Base-by-base conservation (phyloP, 805 yeast species). In the Wickerhamiella siamensis region DNA sequence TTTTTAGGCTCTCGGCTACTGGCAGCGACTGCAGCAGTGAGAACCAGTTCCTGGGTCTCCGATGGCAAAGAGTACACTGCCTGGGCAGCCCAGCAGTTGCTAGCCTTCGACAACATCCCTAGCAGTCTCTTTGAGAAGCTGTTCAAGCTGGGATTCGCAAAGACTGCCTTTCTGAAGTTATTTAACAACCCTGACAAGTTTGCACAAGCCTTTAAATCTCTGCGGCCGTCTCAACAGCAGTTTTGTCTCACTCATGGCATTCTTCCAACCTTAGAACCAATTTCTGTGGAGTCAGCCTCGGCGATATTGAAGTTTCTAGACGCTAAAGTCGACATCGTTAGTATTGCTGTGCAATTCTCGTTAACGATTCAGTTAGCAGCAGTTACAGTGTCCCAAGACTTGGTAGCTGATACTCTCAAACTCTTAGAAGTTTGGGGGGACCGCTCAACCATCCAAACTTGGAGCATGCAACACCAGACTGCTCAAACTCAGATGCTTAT, bases 401-500 rank as follows among this genome's bases (percentile, higher is more conserved):
- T 21, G 9, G 2, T 15, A 5, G 9, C 42, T 1, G 44, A 40
- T 1, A 37, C 48, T 2, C 31, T 21, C 1, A 22, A 17, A 3
- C 42, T 57, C 4, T 38, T 63, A 3, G 29, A 27, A 1, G 40
- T 52, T 10, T 65, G 70, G 70, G 66, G 71, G 2, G 63, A 64
- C 40, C 54, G 52, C 2, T 48, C 52, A 2, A 45, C 57, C 6
- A 56, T 72, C n/a, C 60, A 63, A 38, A 53, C 58, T 19, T 65
- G 67, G 6, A 61, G 77, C 0, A 52, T 66, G 1, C 44, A 54
- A 0, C 37, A 51, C 2, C 88, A 79, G 53, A 69, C 64, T 26
- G 52, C 56, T 2, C 56, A 71, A 29, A 72, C 86, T 0, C 68
- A 64, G 32, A 55, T 71, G 4, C 52, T 78, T 2, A 51, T 75